Conservation (phyloP, 176 grass and related monocot species). For the Dactylis glomerata region DNA sequence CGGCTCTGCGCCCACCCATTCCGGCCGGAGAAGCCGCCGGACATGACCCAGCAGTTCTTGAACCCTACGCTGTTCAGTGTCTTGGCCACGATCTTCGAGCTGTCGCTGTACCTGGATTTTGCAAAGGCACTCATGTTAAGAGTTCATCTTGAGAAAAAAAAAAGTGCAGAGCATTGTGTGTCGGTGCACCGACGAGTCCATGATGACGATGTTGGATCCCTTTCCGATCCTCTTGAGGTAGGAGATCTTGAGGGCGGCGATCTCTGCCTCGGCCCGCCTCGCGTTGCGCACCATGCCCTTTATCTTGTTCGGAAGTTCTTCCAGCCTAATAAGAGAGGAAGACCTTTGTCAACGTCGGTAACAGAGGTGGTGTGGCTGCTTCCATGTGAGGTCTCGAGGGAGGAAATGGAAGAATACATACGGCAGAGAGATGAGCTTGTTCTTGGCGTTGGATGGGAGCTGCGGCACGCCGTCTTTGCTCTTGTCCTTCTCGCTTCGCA, state of each 20-base stretch:
- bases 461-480: constrained; percentile 77
- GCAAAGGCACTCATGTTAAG: neutral
- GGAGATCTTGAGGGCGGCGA: constrained; percentile 82
- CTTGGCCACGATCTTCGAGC: constrained; percentile 65
- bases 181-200: constrained; percentile 75
- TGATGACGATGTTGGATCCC: constrained; percentile 77
- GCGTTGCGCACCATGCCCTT: constrained; percentile 68
- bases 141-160: neutral
- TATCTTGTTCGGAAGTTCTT: constrained; percentile 75
- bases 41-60: constrained; percentile 81
- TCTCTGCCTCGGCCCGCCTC: constrained; percentile 78
- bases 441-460: constrained; percentile 66
- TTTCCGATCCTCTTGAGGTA: constrained; percentile 81
- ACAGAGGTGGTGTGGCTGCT: neutral
- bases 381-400: neutral
- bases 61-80: constrained; percentile 65
- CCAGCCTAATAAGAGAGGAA: constrained; percentile 31
- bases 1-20: constrained; percentile 84
- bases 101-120: constrained; percentile 62
- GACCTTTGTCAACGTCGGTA: neutral
- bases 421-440: constrained; percentile 73
- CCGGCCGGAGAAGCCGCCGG: constrained; percentile 73
- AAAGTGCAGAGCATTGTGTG: neutral
- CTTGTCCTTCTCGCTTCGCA: constrained; percentile 89
- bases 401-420: constrained; percentile 17